These are phyloP conservation scores for Ceratobasidium sp. DNA, from an alignment of 1,284 basidiomycete species.

Conservation along the genomic window DNA sequence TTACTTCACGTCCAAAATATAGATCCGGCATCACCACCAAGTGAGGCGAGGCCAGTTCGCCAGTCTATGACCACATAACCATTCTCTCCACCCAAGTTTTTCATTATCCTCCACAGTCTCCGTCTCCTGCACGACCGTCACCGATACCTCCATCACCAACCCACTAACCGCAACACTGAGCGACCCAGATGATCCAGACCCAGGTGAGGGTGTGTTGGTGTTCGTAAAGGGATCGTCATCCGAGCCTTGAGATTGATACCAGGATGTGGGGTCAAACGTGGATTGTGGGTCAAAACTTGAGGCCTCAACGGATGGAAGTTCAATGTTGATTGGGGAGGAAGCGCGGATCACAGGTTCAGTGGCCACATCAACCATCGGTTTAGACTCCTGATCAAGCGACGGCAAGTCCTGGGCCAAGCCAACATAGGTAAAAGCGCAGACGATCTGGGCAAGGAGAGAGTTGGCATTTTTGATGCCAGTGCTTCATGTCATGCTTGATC, in stretches of 20 bases:
- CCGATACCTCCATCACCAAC: slow-evolving; percentile 5
- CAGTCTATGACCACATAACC: not conserved
- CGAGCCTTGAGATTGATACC: slow-evolving; percentile 24
- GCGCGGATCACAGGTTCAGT: not conserved
- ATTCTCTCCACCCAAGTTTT: not conserved
- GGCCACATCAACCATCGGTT: not conserved
- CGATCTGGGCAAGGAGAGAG: slow-evolving; percentile 95
- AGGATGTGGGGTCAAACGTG: not conserved
- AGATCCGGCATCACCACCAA: not conserved
- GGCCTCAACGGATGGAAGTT: slow-evolving; percentile 9
- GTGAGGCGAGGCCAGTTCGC: not conserved
- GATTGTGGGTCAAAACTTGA: slow-evolving; percentile 12
- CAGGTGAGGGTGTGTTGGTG: slow-evolving; percentile 17
- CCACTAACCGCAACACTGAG: not conserved
- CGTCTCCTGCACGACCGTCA: slow-evolving; percentile 11
- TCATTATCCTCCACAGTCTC: not conserved
- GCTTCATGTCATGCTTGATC: no score
- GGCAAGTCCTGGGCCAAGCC: not conserved
- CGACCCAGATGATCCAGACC: slow-evolving; percentile 1
- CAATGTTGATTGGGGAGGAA: slow-evolving; percentile 5
- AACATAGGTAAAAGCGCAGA: slow-evolving; percentile 86
- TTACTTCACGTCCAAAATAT: slow-evolving; percentile 8
- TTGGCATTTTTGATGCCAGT: slow-evolving; percentile 99
- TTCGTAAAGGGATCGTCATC: slow-evolving; percentile 30
- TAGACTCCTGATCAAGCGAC: not conserved